Conservation (phyloP, 2,329 filamentous ascomycete genomes). For the Aspergillus neotritici region DNA sequence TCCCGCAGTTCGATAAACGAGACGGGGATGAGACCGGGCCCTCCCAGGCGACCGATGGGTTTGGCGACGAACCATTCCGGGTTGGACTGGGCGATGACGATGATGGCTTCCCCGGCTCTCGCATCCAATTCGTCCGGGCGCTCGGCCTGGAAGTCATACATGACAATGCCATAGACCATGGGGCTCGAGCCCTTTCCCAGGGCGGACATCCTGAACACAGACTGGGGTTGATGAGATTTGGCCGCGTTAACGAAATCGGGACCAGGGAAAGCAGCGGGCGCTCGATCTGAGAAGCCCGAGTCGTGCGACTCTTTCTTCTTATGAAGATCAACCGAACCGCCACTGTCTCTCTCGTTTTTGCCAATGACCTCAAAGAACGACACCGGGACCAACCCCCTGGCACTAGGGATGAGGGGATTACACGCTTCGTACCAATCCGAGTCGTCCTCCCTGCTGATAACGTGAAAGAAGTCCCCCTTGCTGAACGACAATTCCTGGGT, state of each 20-base stretch:
- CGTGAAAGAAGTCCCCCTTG: slow-evolving; percentile 95
- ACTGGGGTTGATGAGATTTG: slow-evolving; percentile 20
- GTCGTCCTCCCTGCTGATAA: slow-evolving; percentile 93
- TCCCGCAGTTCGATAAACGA: slow-evolving; percentile 95
- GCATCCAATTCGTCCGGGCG: slow-evolving; percentile 93
- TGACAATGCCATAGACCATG: slow-evolving; percentile 94
- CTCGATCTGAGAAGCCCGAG: slow-evolving; percentile 73
- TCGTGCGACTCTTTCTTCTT: slow-evolving; percentile 67
- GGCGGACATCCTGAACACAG: slow-evolving; percentile 38
- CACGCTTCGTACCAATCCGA: slow-evolving; percentile 97
- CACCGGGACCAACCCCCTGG: slow-evolving; percentile 86
- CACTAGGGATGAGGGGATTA: slow-evolving; percentile 79
- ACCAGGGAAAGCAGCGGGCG: slow-evolving; percentile 28
- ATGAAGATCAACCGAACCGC: slow-evolving; percentile 55
- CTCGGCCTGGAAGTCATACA: slow-evolving; percentile 95
- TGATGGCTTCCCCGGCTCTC: slow-evolving; percentile 91
- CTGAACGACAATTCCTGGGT: slow-evolving; percentile 81
- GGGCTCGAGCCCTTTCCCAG: slow-evolving; percentile 59
- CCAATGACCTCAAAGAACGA: slow-evolving; percentile 88
- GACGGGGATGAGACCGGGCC: slow-evolving; percentile 90
- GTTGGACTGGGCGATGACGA: slow-evolving; percentile 97
- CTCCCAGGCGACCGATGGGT: slow-evolving; percentile 94
- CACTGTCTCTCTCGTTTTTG: slow-evolving; percentile 86
- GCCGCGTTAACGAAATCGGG: slow-evolving; percentile 23
- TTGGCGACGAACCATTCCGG: slow-evolving; percentile 99